phyloP scores from a whole-genome alignment of 257 asterid species.

The Pogostemon cablin region DNA sequence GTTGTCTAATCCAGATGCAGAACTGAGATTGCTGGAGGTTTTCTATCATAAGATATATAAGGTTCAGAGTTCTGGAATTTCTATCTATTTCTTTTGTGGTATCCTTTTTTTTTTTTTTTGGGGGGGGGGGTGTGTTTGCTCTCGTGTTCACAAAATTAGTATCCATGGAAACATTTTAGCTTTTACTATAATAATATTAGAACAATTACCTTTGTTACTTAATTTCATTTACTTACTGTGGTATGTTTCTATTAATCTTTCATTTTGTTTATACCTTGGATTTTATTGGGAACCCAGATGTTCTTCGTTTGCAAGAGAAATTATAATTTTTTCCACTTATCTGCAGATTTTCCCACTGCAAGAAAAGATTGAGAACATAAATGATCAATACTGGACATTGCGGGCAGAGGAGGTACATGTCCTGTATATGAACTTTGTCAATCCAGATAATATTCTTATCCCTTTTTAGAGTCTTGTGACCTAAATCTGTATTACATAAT shows the following conservation, averaged over 20 bases:
- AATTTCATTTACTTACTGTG: conserved; percentile 2
- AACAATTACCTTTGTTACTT: not conserved
- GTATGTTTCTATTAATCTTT: not conserved
- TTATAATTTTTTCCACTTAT: conserved; percentile 21
- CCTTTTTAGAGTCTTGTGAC: conserved; percentile 8
- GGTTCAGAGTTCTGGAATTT: conserved; percentile 41
- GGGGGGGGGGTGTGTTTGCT: not conserved
- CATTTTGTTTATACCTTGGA: not conserved
- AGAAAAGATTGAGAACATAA: conserved; percentile 84
- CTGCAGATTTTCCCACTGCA: conserved; percentile 69
- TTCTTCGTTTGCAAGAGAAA: conserved; percentile 9
- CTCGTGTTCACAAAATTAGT: not conserved
- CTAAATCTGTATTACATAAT: not conserved
- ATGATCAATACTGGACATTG: conserved; percentile 85
- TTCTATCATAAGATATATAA: conserved; percentile 81
- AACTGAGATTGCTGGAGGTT: conserved; percentile 80
- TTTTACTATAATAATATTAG: not conserved
- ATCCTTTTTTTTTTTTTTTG: not conserved
- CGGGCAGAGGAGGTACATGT: conserved; percentile 83
- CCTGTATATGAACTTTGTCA: not conserved
- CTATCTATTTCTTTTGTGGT: conserved; percentile 12
- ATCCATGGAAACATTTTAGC: not conserved
- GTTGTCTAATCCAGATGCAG: conserved; percentile 76
- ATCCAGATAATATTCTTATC: not conserved
- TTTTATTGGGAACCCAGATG: conserved; percentile 18